phyloP scores from a whole-genome alignment of 371 early-diverging fungal genomes.

The Chytridium lagenaria region DNA sequence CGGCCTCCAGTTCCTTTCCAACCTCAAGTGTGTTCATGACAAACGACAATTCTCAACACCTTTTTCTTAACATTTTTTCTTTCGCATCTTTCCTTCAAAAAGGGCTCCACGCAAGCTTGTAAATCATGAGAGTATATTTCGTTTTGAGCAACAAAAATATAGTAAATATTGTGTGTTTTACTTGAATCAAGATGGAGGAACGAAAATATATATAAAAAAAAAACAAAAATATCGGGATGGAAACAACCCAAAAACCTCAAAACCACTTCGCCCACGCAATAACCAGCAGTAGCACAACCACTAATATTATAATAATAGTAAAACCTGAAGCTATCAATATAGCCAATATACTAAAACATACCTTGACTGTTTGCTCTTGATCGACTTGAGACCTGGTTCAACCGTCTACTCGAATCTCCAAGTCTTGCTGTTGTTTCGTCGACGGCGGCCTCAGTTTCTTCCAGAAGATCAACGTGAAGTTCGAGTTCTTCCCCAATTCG shows the following conservation, averaged over 20 bases:
- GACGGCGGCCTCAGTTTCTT: constrained; percentile 72
- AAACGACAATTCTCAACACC: too few species aligned
- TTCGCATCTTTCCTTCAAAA: not conserved
- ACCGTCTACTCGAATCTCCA: constrained; percentile 60
- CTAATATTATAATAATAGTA: not conserved
- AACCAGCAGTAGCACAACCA: not conserved
- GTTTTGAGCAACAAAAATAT: too few species aligned
- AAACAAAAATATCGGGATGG: too few species aligned
- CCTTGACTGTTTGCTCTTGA: constrained; percentile 1
- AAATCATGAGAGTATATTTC: not conserved
- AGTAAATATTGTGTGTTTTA: too few species aligned
- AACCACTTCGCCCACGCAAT: constrained; percentile 4
- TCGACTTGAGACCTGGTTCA: constrained; percentile 33
- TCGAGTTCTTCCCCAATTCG: constrained; percentile 80
- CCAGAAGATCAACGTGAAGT: constrained; percentile 74
- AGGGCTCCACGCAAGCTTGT: not conserved
- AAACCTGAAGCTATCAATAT: not conserved
- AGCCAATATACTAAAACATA: not conserved
- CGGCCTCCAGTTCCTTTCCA: not conserved
- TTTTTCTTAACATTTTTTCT: too few species aligned
- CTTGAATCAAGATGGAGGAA: too few species aligned
- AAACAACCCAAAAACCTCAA: too few species aligned
- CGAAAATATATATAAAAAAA: too few species aligned
- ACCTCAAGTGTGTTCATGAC: too few species aligned
- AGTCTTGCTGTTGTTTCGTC: constrained; percentile 67